phyloP scores from a whole-genome alignment of 306 rosid species.

The Cucumis hystrix region DNA sequence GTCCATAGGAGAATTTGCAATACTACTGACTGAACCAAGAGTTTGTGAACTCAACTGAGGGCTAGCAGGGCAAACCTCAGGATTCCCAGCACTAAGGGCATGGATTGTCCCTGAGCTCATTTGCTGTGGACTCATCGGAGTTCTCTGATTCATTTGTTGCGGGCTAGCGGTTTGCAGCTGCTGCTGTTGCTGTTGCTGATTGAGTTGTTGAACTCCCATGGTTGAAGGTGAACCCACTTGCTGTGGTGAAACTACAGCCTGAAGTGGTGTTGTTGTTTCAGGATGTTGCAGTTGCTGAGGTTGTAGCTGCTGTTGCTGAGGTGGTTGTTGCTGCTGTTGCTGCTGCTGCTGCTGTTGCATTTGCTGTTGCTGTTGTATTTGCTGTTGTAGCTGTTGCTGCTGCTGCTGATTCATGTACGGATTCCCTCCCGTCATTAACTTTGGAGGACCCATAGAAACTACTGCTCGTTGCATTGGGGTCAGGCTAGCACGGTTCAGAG shows the following conservation, averaged over 20 bases:
- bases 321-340: conserved; percentile 19
- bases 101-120: conserved; percentile 85
- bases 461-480: conserved; percentile 51
- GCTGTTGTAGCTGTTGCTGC: conserved; percentile 13
- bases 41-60: conserved; percentile 97
- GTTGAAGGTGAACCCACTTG: conserved; percentile 93
- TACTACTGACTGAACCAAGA: conserved; percentile 61
- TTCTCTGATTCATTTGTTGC: conserved; percentile 85
- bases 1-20: conserved; percentile 80
- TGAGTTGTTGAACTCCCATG: conserved; percentile 60
- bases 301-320: conserved; percentile 10
- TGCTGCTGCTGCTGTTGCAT: conserved; percentile 11
- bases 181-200: conserved; percentile 55
- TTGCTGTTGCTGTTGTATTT: conserved; percentile 15
- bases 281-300: conserved; percentile 37
- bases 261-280: conserved; percentile 59
- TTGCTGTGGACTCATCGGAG: conserved; percentile 92
- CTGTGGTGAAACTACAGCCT: conserved; percentile 68
- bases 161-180: conserved; percentile 57
- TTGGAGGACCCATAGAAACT: conserved; percentile 86
- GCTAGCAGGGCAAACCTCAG: conserved; percentile 87
- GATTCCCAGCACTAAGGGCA: conserved; percentile 74
- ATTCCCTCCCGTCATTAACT: conserved; percentile 46
- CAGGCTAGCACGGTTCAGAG: conserved; percentile 47
- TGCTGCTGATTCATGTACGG: conserved; percentile 48